These are phyloP conservation scores for Cladosporium colombiae DNA, from an alignment of 2,329 filamentous ascomycete species.

Conservation along the genomic window DNA sequence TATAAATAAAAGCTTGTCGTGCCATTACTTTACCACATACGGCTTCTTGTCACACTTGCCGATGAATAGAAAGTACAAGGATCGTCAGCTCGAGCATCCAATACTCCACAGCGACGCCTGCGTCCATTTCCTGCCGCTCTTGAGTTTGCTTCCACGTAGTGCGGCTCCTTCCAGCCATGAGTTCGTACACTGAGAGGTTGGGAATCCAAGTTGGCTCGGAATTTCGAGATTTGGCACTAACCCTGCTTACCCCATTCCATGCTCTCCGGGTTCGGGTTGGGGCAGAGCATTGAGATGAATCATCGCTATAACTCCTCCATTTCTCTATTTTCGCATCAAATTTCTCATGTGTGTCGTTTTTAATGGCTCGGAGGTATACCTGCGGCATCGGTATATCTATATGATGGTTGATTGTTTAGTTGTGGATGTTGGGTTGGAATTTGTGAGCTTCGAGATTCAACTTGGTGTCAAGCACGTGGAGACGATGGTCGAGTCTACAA, in stretches of 20 bases:
- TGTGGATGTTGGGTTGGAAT: not conserved
- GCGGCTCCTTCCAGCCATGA: not conserved
- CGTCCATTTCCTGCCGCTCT: not conserved
- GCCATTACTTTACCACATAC: not conserved
- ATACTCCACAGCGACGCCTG: not conserved
- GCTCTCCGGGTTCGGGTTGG: constrained; percentile 5
- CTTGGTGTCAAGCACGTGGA: not conserved
- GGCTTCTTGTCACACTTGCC: not conserved
- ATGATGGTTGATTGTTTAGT: not conserved
- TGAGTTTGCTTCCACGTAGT: not conserved
- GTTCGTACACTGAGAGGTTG: not conserved
- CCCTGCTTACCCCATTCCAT: not conserved
- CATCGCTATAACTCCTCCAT: not conserved
- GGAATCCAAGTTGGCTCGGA: too few species aligned
- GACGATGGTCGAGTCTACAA: not conserved
- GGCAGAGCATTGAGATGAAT: not conserved
- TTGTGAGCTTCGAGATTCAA: not conserved
- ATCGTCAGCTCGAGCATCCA: not conserved
- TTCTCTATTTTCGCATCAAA: not conserved
- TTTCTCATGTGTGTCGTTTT: not conserved
- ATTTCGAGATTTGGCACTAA: too few species aligned
- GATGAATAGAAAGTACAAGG: not conserved
- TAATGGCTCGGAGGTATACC: not conserved
- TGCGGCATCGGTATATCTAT: not conserved
- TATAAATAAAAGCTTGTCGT: not conserved